Base-by-base conservation (phyloP, 2,329 filamentous ascomycete species). In the Aurifilum marmelostoma region DNA sequence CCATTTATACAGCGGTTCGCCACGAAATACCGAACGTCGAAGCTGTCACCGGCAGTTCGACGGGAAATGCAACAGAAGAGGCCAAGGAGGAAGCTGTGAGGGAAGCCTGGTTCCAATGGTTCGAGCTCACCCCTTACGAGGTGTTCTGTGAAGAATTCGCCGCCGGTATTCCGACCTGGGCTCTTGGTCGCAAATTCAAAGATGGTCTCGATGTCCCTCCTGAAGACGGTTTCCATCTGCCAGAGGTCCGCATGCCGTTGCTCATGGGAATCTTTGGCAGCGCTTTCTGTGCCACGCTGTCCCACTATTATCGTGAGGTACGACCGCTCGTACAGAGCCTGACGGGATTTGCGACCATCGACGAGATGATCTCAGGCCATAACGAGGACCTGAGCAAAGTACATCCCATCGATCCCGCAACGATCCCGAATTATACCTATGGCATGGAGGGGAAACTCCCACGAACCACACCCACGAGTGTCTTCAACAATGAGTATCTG, bases 91-190 rank as follows among this genome's bases (percentile, higher is more conserved):
- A 81, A 64, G 82, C 86, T 14, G 88, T 81, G 75, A 84, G 85
- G 70, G 91, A 97, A 75, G 86, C 93, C 2, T 98, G 94, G 92
- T 99, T 98, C 75, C 95, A 99, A 75, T 98, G 96, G 95, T 97
- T 96, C 74, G 96, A 99, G 76, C 91, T 95, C 75, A 97, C 93
- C 0, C 95, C 95, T 0, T 97, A 97, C 76, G 95, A 98, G 77
- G 91, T 97, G 77, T 97, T 96, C 79, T 97, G 94, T 74, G 95
- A 98, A 79, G 95, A 97, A 76, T 90, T 97, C 64, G 87, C 87
- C 32, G 94, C 95, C 2, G 95, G 96, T 3, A 97, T 99, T 71
- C 96, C 96, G 0, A 97, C 93, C 0, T 99, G 95, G 94, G 92
- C 94, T 8, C 83, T 98, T 69, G 96, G 96, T 3, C 88, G 96